Evolutionary conservation across 129 eudicot genomes (phyloP).

Genomic region (Sambucus nigra): DNA sequence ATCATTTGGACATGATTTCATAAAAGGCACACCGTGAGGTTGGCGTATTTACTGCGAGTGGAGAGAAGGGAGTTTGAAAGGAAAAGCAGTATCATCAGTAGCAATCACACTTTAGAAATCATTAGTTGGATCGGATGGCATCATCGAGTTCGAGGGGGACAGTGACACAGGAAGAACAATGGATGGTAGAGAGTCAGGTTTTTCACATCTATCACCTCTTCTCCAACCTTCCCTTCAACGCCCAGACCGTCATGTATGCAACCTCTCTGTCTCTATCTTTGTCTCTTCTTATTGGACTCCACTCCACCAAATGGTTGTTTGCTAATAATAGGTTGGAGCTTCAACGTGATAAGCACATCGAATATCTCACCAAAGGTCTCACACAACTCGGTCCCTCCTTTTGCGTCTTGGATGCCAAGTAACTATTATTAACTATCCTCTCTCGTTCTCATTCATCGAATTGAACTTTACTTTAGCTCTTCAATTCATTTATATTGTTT

Average conservation of each 20-base stretch:
- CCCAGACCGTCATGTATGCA: conserved; percentile 47
- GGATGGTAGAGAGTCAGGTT: conserved; percentile 45
- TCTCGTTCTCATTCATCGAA: neutral
- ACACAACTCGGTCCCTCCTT: conserved; percentile 56
- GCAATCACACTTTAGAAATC: too few species aligned
- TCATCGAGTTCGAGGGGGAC: conserved; percentile 29
- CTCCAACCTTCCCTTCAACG: conserved; percentile 38
- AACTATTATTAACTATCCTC: neutral
- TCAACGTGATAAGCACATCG: conserved; percentile 53
- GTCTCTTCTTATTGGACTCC: neutral
- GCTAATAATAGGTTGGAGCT: conserved; percentile 41
- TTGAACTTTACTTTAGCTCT: too few species aligned
- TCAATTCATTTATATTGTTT: too few species aligned
- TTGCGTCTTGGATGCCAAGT: conserved; percentile 71
- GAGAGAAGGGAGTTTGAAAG: too few species aligned
- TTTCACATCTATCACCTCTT: conserved; percentile 32
- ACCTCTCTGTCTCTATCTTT: conserved; percentile 9
- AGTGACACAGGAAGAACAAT: conserved; percentile 55
- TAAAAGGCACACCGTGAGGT: too few species aligned
- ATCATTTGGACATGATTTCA: too few species aligned
- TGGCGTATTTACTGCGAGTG: too few species aligned
- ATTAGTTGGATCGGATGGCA: too few species aligned
- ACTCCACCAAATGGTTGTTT: neutral
- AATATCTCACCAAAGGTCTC: conserved; percentile 66
- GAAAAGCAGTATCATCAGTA: too few species aligned